Evolutionary conservation across 768 basidiomycete species (phyloP), one percentile per base, ranked within the genome.

Genomic region (Suillus placidus): DNA sequence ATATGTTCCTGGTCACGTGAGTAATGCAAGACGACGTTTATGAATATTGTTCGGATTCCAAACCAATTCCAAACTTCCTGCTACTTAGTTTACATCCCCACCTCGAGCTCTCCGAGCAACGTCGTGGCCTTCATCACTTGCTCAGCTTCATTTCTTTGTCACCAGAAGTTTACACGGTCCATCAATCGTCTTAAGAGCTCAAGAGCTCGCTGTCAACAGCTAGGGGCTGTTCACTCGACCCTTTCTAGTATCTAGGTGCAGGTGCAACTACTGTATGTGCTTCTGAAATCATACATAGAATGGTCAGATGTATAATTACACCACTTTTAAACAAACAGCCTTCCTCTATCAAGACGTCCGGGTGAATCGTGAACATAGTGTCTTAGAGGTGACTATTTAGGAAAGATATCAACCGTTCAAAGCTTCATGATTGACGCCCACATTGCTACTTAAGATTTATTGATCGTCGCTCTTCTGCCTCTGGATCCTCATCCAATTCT

Each of bases 1-100:
- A 26, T 26, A 26, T 26, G 26, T 26, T 26, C 26, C 13, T 65
- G 62, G 64, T 81, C 80, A 43, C 47, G 47, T 49, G 47, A 49
- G 12, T 13, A n/a, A 49, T 26, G n/a, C 3, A 12, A 23, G 47
- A 26, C 45, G 40, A 16, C 14, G 16, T 9, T 45, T n/a, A n/a
- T n/a, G n/a, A 26, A 26, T 26, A 2, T 26, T 26, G 26, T 26
- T 26, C 26, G 26, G 26, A 26, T 26, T 26, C 26, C 26, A 26
- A 26, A 26, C 26, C 26, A 26, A 26, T 2, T 26, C 26, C 26
- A 26, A 26, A 45, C 10, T 45, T 20, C 42, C 20, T 43, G 42
- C 18, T 16, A 42, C 40, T 43, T 20, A 8, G 18, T 45, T 3
- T 47, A 47, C 20, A 45, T n/a, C 43, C 20, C 43, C 8, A n/a